Percentiles rank a stretch among this genome's conserved stretches.
These are phyloP conservation scores for Marasmius tenuissimus DNA, from an alignment of 1,284 basidiomycete genomes.

Conservation along the genomic window DNA sequence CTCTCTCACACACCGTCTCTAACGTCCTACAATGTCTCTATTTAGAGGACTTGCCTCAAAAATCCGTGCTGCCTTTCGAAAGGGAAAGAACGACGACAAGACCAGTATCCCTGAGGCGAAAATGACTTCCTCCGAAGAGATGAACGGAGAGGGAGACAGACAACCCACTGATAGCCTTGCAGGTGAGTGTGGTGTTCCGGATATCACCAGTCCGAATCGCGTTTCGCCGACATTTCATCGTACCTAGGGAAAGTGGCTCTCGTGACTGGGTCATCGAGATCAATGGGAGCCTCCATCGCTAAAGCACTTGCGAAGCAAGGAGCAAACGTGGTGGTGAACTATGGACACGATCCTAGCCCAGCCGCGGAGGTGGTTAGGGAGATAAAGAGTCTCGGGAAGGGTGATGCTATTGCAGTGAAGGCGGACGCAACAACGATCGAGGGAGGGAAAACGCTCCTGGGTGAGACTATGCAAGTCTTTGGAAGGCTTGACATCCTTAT, in stretches of 20 bases:
- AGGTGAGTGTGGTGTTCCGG: neutral
- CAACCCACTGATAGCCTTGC: neutral
- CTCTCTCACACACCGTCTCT: too few species aligned
- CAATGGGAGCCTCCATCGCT: slow-evolving; percentile 58
- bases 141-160: neutral
- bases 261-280: slow-evolving; percentile 60
- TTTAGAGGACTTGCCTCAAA: too few species aligned
- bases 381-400: slow-evolving; percentile 42
- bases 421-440: slow-evolving; percentile 48
- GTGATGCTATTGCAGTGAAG: slow-evolving; percentile 50
- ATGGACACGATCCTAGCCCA: slow-evolving; percentile 35
- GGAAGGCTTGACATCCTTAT: slow-evolving; percentile 57
- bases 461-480: slow-evolving; percentile 46
- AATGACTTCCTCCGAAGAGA: too few species aligned
- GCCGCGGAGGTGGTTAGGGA: slow-evolving; percentile 44
- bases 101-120: too few species aligned
- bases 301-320: slow-evolving; percentile 51
- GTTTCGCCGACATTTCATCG: neutral
- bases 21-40: too few species aligned
- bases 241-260: slow-evolving; percentile 50
- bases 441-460: slow-evolving; percentile 42
- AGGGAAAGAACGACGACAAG: too few species aligned
- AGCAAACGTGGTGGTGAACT: slow-evolving; percentile 61
- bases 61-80: too few species aligned
- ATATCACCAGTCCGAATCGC: neutral